Evolutionary conservation across 78 protist genomes (phyloP).

Genomic region (Guillardia theta): DNA sequence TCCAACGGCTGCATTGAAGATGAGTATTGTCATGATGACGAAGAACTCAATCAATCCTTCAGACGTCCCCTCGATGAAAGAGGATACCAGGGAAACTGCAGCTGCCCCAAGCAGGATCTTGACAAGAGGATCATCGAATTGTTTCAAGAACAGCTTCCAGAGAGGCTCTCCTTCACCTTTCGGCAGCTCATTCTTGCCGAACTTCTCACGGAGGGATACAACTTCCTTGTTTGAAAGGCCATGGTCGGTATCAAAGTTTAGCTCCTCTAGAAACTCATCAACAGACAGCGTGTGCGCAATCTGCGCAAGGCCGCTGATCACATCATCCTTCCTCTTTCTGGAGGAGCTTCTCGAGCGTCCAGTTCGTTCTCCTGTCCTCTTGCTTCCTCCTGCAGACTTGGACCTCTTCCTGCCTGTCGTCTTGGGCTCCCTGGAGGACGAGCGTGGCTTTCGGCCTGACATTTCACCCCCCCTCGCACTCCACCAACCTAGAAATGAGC

Average conservation of each 20-base stretch:
- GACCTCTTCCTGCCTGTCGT: no score
- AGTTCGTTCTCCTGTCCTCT: no score
- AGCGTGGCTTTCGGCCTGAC: no score
- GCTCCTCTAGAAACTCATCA: neutral
- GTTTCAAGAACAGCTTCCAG: conserved; percentile 65
- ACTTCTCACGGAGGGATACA: neutral
- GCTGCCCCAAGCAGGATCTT: conserved; percentile 75
- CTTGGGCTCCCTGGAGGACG: no score
- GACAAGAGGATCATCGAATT: conserved; percentile 79
- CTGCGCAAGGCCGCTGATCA: no score
- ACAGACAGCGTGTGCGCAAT: neutral
- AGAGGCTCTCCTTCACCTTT: conserved; percentile 32
- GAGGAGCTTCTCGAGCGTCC: no score
- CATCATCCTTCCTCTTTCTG: no score
- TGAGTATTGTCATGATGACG: conserved; percentile 73
- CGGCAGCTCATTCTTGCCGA: neutral
- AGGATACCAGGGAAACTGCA: conserved; percentile 50
- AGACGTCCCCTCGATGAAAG: neutral
- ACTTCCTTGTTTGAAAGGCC: neutral
- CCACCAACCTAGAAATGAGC: no score
- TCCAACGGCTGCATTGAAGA: conserved; percentile 72
- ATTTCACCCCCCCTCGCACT: no score
- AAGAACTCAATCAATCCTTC: neutral
- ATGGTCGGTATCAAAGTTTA: neutral
- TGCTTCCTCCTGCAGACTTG: no score